Percentiles rank a stretch among this genome's conserved stretches.
Conservation (phyloP, 352 stramenopile species). For the Globisporangium orthogonon region DNA sequence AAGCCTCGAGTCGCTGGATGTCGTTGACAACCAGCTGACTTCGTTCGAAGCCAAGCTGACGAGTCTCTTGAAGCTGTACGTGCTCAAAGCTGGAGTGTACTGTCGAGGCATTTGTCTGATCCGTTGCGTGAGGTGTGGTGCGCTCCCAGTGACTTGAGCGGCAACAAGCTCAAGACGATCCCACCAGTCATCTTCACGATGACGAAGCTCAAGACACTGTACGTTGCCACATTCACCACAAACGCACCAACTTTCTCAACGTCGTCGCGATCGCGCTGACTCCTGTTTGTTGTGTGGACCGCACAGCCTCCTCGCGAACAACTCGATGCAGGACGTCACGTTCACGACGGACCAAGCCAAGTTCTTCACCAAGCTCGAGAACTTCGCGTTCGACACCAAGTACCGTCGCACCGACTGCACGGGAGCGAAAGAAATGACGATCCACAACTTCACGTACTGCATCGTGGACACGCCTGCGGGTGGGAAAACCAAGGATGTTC, state of each 20-base stretch:
- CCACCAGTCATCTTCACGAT: constrained; percentile 5
- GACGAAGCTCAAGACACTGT: constrained; percentile 4
- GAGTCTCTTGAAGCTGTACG: constrained; percentile 2
- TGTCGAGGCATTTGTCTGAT: too few species aligned
- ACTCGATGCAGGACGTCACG: constrained; percentile 3
- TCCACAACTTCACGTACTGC: constrained; percentile 3
- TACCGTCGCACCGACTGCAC: not conserved
- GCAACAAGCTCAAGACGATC: constrained; percentile 5
- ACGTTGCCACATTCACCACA: not conserved
- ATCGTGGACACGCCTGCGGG: not conserved
- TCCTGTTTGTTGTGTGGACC: not conserved
- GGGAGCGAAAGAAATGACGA: not conserved
- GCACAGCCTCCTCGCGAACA: not conserved
- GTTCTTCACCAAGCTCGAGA: constrained; percentile 4
- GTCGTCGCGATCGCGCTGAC: not conserved
- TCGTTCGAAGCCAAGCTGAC: constrained; percentile 2
- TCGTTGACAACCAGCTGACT: constrained; percentile 1
- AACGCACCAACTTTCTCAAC: too few species aligned
- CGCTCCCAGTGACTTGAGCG: not conserved
- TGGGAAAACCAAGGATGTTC: not conserved
- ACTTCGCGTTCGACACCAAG: not conserved
- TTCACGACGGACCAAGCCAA: constrained; percentile 5
- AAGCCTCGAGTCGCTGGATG: not conserved
- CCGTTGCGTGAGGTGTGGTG: not conserved
- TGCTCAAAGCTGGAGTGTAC: too few species aligned